Percentiles rank a stretch among this genome's conserved stretches.
phyloP scores from a whole-genome alignment of 768 basidiomycete genomes.

The Amanita phalloides region DNA sequence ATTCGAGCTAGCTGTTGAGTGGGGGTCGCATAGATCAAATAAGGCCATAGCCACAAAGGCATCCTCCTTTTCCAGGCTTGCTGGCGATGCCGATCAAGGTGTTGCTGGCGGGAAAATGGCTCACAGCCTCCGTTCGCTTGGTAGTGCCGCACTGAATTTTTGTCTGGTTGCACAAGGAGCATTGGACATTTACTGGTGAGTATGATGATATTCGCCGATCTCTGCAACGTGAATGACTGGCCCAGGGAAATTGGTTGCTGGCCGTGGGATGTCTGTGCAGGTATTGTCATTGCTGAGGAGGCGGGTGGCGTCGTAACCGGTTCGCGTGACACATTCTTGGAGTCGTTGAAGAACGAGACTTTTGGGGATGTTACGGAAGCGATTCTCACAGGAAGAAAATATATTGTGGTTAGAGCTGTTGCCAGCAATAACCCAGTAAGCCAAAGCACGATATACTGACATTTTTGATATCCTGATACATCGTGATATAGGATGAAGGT shows the following conservation, averaged over 20 bases:
- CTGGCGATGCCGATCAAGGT: slow-evolving; percentile 54
- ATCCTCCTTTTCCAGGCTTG: slow-evolving; percentile 61
- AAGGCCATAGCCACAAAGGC: slow-evolving; percentile 47
- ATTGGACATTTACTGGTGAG: slow-evolving; percentile 80
- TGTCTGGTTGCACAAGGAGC: slow-evolving; percentile 82
- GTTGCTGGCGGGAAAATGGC: slow-evolving; percentile 72
- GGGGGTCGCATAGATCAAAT: slow-evolving; percentile 69
- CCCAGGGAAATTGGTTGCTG: slow-evolving; percentile 71
- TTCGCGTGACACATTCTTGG: slow-evolving; percentile 37
- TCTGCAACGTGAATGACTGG: background rate
- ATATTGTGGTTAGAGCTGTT: slow-evolving; percentile 67
- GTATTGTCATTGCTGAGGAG: slow-evolving; percentile 84
- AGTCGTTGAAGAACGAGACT: slow-evolving; percentile 20
- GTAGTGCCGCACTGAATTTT: slow-evolving; percentile 78
- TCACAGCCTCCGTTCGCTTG: slow-evolving; percentile 74
- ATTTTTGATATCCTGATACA: slow-evolving; percentile 1
- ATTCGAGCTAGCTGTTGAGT: slow-evolving; percentile 55
- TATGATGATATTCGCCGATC: slow-evolving; percentile 7
- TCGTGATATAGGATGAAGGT: slow-evolving; percentile 38
- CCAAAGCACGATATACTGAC: slow-evolving; percentile 3
- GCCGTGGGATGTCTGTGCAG: slow-evolving; percentile 90
- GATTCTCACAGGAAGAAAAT: slow-evolving; percentile 69
- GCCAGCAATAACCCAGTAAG: slow-evolving; percentile 39
- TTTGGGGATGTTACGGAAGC: slow-evolving; percentile 61
- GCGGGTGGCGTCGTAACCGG: slow-evolving; percentile 79